phyloP scores from a whole-genome alignment of 208 protist genomes.

The Wallacemonas sp. region DNA sequence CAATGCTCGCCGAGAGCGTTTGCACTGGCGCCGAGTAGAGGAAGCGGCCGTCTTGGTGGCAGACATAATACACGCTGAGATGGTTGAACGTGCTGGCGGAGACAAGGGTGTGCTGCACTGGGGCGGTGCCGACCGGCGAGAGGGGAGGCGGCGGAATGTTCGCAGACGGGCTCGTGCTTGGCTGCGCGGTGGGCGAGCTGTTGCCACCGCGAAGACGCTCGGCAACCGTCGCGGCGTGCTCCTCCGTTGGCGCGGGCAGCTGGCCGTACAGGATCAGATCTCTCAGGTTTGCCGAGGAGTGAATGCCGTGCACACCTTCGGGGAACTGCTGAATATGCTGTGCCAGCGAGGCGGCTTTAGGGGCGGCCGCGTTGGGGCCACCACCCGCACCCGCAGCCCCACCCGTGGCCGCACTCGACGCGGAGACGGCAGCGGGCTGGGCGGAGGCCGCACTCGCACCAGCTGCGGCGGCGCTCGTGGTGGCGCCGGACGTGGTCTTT shows the following conservation, averaged over 20 bases:
- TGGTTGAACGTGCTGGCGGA: constrained; percentile 81
- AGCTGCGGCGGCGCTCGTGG: neutral
- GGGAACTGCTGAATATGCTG: constrained; percentile 62
- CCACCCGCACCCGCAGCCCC: neutral
- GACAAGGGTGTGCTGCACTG: constrained; percentile 74
- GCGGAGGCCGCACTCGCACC: neutral
- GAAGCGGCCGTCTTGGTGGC: constrained; percentile 66
- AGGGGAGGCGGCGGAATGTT: constrained; percentile 34
- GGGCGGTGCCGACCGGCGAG: constrained; percentile 28
- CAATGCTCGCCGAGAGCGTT: constrained; percentile 60
- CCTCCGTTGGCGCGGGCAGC: constrained; percentile 15
- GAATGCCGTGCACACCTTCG: constrained; percentile 63
- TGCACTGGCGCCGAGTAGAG: constrained; percentile 61
- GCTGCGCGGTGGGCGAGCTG: neutral
- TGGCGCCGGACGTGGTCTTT: neutral
- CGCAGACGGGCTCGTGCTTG: constrained; percentile 16
- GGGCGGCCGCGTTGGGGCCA: neutral
- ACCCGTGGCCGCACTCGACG: constrained; percentile 12
- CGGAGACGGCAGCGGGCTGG: neutral
- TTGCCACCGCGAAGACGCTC: neutral
- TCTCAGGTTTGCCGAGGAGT: constrained; percentile 52
- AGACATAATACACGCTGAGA: constrained; percentile 63
- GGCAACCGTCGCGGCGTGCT: constrained; percentile 6
- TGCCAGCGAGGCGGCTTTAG: constrained; percentile 21
- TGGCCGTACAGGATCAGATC: constrained; percentile 44